Evolutionary conservation across 75 land plant species (phyloP), one percentile per base, ranked within the genome.

Genomic region (Pinus tabuliformis): DNA sequence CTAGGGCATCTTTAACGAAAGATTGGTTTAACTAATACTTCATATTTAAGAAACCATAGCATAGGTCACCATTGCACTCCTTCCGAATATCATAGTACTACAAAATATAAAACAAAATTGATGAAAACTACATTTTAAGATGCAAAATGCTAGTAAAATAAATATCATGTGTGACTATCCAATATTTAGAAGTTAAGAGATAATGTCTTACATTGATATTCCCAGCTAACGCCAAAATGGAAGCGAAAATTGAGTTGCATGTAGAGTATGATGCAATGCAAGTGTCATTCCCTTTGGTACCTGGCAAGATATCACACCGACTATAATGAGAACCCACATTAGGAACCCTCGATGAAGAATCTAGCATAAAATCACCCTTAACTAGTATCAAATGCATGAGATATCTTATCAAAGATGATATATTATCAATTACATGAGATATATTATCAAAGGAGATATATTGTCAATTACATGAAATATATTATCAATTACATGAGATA

Each of bases 31-130:
- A 75, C 77, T 81, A 92, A 56, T 79, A 85, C 80, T 97, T 95
- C 98, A 97, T 86, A 78, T 90, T 86, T 77, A 95, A 95, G 78
- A 97, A 95, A 81, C 95, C 98, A 72, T 97, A 97, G 87, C 98
- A 97, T 3, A 97, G 93, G 52, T 78, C 77, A 21, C 99, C 99
- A 24, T 78, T 83, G 73, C 99, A 97, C 73, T 92, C 75, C 83
- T 91, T 97, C 72, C 99, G 77, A 39, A 97, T 79, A 78, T 97
- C 99, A 81, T 97, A 97, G 76, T 95, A 95, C 98, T 97, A 89
- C 70, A 79, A 61, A 63, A 58, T 45, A 72, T 4, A 81, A 26
- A 28, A 65, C 22, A 20, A 45, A 7, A 8, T 6, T 45, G 73
- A 15, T 74, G n/a, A 13, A 20, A 58, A 58, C 18, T 12, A 42